Conservation (phyloP, 164 flowering plant species). For the Euptelea pleiosperma region DNA sequence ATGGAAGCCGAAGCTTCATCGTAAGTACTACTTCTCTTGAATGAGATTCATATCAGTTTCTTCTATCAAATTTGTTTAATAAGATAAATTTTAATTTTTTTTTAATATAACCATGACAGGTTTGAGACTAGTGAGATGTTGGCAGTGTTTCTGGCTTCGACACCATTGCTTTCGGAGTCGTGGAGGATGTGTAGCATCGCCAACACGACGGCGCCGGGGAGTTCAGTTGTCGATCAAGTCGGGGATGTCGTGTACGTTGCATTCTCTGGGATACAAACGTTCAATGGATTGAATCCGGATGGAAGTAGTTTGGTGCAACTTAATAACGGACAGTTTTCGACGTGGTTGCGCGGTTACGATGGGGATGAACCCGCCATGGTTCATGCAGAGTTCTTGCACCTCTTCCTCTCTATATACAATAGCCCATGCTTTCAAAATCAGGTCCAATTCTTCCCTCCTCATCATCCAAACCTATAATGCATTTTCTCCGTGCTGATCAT, state of each 20-base stretch:
- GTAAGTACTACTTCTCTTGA: too few species aligned
- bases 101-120: slow-evolving; percentile 30
- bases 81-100: too few species aligned
- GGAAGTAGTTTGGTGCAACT: slow-evolving; percentile 28
- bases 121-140: slow-evolving; percentile 72
- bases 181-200: slow-evolving; percentile 56
- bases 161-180: slow-evolving; percentile 46
- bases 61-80: too few species aligned
- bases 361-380: slow-evolving; percentile 45
- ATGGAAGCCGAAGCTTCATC: too few species aligned
- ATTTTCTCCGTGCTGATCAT: too few species aligned
- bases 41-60: too few species aligned
- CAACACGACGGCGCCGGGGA: slow-evolving; percentile 28
- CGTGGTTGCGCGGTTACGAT: slow-evolving; percentile 13
- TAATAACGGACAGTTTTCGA: slow-evolving; percentile 26
- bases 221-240: slow-evolving; percentile 26
- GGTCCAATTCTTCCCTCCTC: slow-evolving; percentile 45
- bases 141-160: slow-evolving; percentile 57
- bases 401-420: slow-evolving; percentile 31
- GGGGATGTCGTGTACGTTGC: slow-evolving; percentile 46
- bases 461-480: too few species aligned
- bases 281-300: slow-evolving; percentile 18
- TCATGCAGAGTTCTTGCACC: slow-evolving; percentile 38
- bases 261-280: slow-evolving; percentile 44
- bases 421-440: slow-evolving; percentile 30